Evolutionary conservation across 495 filamentous ascomycete genomes (phyloP).

Genomic region (Aspergillus cristatus): DNA sequence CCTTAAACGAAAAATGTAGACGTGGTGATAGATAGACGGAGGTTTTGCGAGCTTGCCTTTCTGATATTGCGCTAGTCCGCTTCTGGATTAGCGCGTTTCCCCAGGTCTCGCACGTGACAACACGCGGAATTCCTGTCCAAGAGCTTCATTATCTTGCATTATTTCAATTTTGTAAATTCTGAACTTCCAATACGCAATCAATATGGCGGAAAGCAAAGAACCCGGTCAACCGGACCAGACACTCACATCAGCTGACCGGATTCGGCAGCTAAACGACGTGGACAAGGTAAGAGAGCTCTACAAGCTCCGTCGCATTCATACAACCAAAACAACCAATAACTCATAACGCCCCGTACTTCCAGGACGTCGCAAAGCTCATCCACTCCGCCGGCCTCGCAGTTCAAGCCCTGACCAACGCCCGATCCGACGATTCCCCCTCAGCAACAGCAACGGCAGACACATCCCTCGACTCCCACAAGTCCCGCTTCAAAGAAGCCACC

Average conservation of each 20-base stretch:
- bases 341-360: too few relatives aligned
- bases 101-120: conserved; percentile 15
- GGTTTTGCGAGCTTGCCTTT: conserved; percentile 4
- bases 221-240: conserved; percentile 11
- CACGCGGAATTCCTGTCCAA: not conserved
- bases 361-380: conserved; percentile 55
- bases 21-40: not conserved
- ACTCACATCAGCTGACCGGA: conserved; percentile 60
- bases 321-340: too few relatives aligned
- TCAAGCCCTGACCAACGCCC: conserved; percentile 52
- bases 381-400: conserved; percentile 59
- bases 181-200: too few relatives aligned
- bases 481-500: conserved; percentile 51
- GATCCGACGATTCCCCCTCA: conserved; percentile 14
- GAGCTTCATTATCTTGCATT: too few relatives aligned
- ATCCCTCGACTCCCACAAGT: conserved; percentile 42
- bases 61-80: conserved; percentile 11
- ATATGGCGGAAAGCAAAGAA: conserved; percentile 15
- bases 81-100: conserved; percentile 8
- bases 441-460: conserved; percentile 9
- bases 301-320: too few relatives aligned
- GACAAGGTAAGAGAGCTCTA: conserved; percentile 49
- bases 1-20: not conserved
- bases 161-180: not conserved
- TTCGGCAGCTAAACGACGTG: conserved; percentile 67